These are phyloP conservation scores for Chlamydomonas incerta DNA, from an alignment of 139 green algal species.

Conservation along the genomic window DNA sequence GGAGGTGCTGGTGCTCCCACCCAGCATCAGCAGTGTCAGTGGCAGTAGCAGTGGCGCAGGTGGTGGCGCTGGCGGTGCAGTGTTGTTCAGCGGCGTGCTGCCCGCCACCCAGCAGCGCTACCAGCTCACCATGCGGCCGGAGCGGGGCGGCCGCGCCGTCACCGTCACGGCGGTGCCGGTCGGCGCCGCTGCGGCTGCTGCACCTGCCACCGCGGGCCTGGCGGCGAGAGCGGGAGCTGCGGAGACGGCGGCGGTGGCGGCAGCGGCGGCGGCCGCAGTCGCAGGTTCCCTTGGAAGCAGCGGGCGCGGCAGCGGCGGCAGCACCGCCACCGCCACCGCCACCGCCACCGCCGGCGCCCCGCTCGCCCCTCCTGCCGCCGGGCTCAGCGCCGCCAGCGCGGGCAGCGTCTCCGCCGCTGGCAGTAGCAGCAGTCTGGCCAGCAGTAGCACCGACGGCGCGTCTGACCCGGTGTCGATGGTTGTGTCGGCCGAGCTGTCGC, in stretches of 20 bases:
- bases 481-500: slow-evolving; percentile 31
- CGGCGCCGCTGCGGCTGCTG: no score
- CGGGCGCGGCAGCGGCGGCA: no score
- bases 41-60: no score
- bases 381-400: no score
- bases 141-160: slow-evolving; percentile 1
- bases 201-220: no score
- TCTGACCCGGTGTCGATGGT: slow-evolving; percentile 14
- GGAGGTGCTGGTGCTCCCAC: slow-evolving; percentile 21
- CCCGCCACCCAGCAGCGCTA: slow-evolving; percentile 43
- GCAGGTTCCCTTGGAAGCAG: no score
- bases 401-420: background rate
- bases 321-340: no score
- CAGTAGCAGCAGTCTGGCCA: background rate
- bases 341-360: no score
- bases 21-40: no score
- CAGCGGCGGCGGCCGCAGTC: background rate
- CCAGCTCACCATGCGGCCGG: slow-evolving; percentile 41
- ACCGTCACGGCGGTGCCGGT: slow-evolving; percentile 32
- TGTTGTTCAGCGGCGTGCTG: slow-evolving; percentile 46
- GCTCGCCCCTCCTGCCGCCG: no score
- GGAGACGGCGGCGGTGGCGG: no score
- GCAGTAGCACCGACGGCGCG: background rate
- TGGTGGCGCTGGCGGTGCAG: background rate
- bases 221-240: background rate